Percentiles rank a stretch among this genome's conserved stretches.
Evolutionary conservation across 768 basidiomycete genomes (phyloP).

Genomic region (Neoboletus brunneissimus): DNA sequence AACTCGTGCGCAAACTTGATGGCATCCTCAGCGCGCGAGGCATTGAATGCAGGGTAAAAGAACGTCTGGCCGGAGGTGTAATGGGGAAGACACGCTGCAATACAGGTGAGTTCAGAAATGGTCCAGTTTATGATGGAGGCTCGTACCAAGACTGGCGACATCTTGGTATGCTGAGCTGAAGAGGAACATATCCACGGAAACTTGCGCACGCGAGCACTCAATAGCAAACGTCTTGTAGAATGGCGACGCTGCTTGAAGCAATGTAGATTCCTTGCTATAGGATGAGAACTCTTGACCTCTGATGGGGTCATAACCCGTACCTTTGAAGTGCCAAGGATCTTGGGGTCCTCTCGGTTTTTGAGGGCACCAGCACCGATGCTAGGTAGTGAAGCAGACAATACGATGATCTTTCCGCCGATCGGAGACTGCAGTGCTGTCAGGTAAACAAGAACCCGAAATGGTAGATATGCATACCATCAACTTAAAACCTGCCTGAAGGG

Average conservation of each 20-base stretch:
- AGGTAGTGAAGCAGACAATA: constrained; percentile 82
- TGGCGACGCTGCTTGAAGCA: constrained; percentile 88
- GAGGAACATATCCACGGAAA: constrained; percentile 99
- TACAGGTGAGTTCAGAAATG: not conserved
- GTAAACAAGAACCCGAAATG: not conserved
- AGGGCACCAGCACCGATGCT: constrained; percentile 86
- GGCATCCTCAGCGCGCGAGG: constrained; percentile 89
- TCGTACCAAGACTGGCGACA: constrained; percentile 82
- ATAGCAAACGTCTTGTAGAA: constrained; percentile 99
- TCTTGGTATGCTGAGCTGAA: constrained; percentile 94
- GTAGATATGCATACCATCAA: constrained; percentile 62
- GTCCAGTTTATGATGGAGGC: not conserved
- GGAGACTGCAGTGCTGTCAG: constrained; percentile 51
- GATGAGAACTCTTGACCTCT: not conserved
- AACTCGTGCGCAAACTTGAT: constrained; percentile 99
- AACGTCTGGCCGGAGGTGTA: constrained; percentile 98
- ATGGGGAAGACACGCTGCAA: constrained; percentile 82
- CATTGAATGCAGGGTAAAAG: constrained; percentile 98
- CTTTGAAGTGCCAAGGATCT: constrained; percentile 92
- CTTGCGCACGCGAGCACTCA: constrained; percentile 94
- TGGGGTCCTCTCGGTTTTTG: constrained; percentile 96
- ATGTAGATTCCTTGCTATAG: constrained; percentile 69
- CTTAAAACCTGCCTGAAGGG: constrained; percentile 94
- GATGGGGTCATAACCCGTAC: constrained; percentile 34
- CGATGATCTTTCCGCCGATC: constrained; percentile 93